A percentile compares a stretch with the other conserved stretches of the same genome.
Conservation (phyloP, 208 protist genomes). For the Herpetomonas samuelpessoai region DNA sequence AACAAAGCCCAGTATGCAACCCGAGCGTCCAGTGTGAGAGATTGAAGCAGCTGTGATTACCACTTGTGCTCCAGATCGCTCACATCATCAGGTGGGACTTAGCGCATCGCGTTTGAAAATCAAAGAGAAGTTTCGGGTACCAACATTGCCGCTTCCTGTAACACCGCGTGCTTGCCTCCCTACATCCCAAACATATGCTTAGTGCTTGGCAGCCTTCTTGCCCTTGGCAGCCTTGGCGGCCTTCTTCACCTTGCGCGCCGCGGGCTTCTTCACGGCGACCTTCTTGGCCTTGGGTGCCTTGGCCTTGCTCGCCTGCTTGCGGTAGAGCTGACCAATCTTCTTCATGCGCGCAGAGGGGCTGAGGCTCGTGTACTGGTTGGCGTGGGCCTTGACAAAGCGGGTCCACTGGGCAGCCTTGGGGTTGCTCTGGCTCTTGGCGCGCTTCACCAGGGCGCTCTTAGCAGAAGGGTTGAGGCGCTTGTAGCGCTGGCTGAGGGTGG, state of each 20-base stretch:
- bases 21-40: too few relatives aligned
- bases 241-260: constrained; percentile 23
- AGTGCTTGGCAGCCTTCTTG: constrained; percentile 6
- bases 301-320: constrained; percentile 36
- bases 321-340: constrained; percentile 59
- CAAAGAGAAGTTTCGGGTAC: too few relatives aligned
- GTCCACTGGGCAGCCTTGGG: constrained; percentile 63
- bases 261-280: not conserved
- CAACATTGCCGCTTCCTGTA: too few relatives aligned
- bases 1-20: too few relatives aligned
- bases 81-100: too few relatives aligned
- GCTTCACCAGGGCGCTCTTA: constrained; percentile 32
- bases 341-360: constrained; percentile 46
- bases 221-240: constrained; percentile 16
- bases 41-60: too few relatives aligned
- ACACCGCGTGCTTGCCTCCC: too few relatives aligned
- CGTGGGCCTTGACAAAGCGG: constrained; percentile 54
- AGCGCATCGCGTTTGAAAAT: too few relatives aligned
- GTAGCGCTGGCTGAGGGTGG: constrained; percentile 35
- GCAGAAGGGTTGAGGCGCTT: constrained; percentile 31
- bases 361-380: constrained; percentile 45
- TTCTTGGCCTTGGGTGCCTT: constrained; percentile 18
- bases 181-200: too few relatives aligned
- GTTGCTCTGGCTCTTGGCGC: constrained; percentile 35
- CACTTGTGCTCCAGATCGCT: too few relatives aligned